Conservation (phyloP, 495 filamentous ascomycete species). For the Niebla homalea region DNA sequence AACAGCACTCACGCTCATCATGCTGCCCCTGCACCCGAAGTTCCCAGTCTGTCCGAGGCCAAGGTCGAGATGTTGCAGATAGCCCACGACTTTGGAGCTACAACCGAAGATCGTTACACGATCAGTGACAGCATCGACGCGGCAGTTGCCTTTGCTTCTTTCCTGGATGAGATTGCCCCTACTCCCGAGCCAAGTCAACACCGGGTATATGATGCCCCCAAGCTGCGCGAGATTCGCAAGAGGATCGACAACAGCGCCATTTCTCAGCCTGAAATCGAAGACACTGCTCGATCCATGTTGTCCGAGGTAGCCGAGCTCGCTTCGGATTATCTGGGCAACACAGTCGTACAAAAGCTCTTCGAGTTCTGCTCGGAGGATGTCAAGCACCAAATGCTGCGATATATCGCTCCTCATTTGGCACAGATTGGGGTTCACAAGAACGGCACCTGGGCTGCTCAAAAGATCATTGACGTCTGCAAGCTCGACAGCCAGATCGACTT, state of each 20-base stretch:
- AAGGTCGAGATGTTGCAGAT: constrained; percentile 73
- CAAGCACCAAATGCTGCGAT: constrained; percentile 78
- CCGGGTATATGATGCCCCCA: constrained; percentile 85
- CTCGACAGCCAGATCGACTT: constrained; percentile 69
- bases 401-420: constrained; percentile 82
- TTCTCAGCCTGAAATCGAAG: constrained; percentile 76
- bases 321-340: constrained; percentile 94
- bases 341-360: constrained; percentile 97
- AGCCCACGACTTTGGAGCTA: constrained; percentile 78
- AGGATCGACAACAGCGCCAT: constrained; percentile 89
- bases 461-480: constrained; percentile 94
- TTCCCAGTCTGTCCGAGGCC: constrained; percentile 62
- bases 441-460: constrained; percentile 96
- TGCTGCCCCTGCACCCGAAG: constrained; percentile 42
- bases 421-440: constrained; percentile 99
- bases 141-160: constrained; percentile 60
- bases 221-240: constrained; percentile 91
- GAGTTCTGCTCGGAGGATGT: constrained; percentile 85
- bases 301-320: constrained; percentile 90
- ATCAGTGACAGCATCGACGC: constrained; percentile 61
- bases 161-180: constrained; percentile 73
- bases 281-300: constrained; percentile 82
- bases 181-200: constrained; percentile 82
- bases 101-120: constrained; percentile 58
- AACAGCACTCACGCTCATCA: constrained; percentile 27